Evolutionary conservation across 129 eudicot genomes (phyloP).

Genomic region (Daucus carota): DH1_v3.0 NC_030386.2:5057501-5058000

Average conservation of each 20-base stretch:
- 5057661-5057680: conserved; percentile 76
- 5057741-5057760: not conserved
- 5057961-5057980: conserved; percentile 43
- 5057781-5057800: conserved; percentile 88
- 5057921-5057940: conserved; percentile 70
- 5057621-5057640: conserved; percentile 73
- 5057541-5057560: conserved; percentile 88
- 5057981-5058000: conserved; percentile 46
- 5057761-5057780: conserved; percentile 30
- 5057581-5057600: conserved; percentile 81
- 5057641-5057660: conserved; percentile 70
- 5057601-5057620: conserved; percentile 57
- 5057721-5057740: conserved; percentile 1
- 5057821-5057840: conserved; percentile 70
- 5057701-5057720: conserved; percentile 3
- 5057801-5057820: conserved; percentile 86
- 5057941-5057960: conserved; percentile 95
- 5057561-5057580: conserved; percentile 82
- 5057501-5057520: conserved; percentile 85
- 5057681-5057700: conserved; percentile 66
- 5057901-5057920: conserved; percentile 72
- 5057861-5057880: conserved; percentile 86
- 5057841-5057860: conserved; percentile 90
- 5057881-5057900: conserved; percentile 77
- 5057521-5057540: conserved; percentile 86